Evolutionary conservation across 768 basidiomycete genomes (phyloP).

Genomic region (Tulasnella sp.): DNA sequence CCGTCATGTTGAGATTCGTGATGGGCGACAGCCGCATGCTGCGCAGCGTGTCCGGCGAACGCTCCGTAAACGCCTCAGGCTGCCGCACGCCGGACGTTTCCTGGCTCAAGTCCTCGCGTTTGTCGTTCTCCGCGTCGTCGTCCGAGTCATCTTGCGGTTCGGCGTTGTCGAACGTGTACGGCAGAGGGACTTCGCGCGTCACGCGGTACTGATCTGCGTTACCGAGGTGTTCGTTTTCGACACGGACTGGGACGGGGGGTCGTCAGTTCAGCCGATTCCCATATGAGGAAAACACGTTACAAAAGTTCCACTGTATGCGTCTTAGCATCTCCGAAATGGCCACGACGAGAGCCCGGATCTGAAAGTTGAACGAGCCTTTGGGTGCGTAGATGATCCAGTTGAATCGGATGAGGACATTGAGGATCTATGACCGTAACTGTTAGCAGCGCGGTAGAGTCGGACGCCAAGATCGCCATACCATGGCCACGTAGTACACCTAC

Average conservation of each 20-base stretch:
- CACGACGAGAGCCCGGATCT: constrained; percentile 51
- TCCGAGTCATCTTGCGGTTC: constrained; percentile 3
- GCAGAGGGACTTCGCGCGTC: constrained; percentile 72
- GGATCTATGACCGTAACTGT: constrained; percentile 36
- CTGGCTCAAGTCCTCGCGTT: neutral
- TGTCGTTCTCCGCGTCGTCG: constrained; percentile 7
- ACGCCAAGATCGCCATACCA: constrained; percentile 34
- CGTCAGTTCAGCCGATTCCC: neutral
- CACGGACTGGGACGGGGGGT: constrained; percentile 38
- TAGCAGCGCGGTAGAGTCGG: neutral
- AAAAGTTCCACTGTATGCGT: constrained; percentile 86
- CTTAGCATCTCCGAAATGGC: constrained; percentile 66
- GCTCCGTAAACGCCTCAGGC: constrained; percentile 3
- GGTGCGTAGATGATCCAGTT: constrained; percentile 74
- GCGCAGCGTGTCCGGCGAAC: neutral
- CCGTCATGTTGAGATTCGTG: neutral
- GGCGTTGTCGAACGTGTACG: constrained; percentile 34
- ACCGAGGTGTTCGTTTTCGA: constrained; percentile 86
- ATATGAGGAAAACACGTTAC: constrained; percentile 34
- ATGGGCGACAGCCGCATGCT: constrained; percentile 6
- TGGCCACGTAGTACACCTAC: constrained; percentile 66
- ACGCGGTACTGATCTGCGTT: constrained; percentile 89
- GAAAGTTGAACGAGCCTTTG: constrained; percentile 32
- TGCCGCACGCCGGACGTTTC: neutral
- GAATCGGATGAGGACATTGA: constrained; percentile 67